These are phyloP conservation scores for Yamadazyma sp. DNA, from an alignment of 1,139 yeast genomes.

Conservation along the genomic window DNA sequence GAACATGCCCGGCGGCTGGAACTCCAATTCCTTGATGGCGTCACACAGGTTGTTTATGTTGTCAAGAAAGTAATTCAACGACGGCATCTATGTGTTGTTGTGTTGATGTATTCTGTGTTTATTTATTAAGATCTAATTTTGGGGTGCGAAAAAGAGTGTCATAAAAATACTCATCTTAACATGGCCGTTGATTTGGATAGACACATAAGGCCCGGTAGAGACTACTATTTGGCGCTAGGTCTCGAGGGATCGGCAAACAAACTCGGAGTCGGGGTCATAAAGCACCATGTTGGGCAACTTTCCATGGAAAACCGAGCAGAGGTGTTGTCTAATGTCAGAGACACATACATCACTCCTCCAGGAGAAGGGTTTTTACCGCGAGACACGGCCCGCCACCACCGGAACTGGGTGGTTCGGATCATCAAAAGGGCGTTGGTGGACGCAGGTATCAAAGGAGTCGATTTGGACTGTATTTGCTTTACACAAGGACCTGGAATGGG, in stretches of 20 bases:
- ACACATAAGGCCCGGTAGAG: conserved; percentile 41
- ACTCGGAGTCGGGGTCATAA: conserved; percentile 88
- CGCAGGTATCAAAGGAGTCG: conserved; percentile 54
- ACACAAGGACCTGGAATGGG: conserved; percentile 99
- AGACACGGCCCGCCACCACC: conserved; percentile 94
- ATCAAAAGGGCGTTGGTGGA: conserved; percentile 66
- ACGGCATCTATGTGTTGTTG: conserved; percentile 17
- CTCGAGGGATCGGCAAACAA: conserved; percentile 97
- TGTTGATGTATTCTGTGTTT: background rate
- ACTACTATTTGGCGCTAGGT: conserved; percentile 73
- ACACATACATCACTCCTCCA: conserved; percentile 93
- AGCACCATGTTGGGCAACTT: conserved; percentile 60
- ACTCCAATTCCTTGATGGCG: conserved; percentile 32
- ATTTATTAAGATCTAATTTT: conserved; percentile 1
- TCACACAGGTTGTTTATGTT: conserved; percentile 23
- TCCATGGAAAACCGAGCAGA: conserved; percentile 59
- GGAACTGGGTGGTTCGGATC: conserved; percentile 91
- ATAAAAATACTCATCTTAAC: background rate
- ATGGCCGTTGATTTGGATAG: conserved; percentile 41
- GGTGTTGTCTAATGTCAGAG: conserved; percentile 84
- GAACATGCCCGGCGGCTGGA: conserved; percentile 58
- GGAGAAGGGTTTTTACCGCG: conserved; percentile 97
- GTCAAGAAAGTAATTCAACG: conserved; percentile 25
- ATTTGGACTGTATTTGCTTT: conserved; percentile 88
- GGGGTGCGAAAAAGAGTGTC: too few species aligned